These are phyloP conservation scores for Ophiostoma populinum DNA, from an alignment of 2,329 filamentous ascomycete species.

Conservation along the genomic window DNA sequence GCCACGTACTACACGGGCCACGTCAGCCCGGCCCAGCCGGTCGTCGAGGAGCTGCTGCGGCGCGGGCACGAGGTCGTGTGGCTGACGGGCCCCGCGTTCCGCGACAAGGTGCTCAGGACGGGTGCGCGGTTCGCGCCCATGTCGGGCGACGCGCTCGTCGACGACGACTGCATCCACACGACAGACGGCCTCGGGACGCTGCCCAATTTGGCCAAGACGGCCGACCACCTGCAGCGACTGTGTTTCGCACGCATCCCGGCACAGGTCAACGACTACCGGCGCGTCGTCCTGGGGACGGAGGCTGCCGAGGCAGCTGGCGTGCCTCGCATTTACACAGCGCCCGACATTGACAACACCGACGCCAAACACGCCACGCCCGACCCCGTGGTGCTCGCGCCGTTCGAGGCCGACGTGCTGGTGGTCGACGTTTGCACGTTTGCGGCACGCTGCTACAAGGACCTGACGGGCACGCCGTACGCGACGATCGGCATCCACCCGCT, in stretches of 20 bases:
- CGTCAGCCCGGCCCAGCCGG: conserved; percentile 22
- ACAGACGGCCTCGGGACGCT: conserved; percentile 1
- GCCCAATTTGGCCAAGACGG: conserved; percentile 6
- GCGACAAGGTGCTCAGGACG: conserved; percentile 17
- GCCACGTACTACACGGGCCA: conserved; percentile 23
- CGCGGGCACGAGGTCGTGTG: conserved; percentile 22
- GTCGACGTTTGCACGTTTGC: conserved; percentile 11
- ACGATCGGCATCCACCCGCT: conserved; percentile 23
- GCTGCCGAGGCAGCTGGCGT: not conserved
- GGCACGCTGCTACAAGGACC: conserved; percentile 9
- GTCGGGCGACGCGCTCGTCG: conserved; percentile 15
- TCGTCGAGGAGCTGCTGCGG: conserved; percentile 20
- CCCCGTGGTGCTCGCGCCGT: not conserved
- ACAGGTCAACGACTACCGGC: conserved; percentile 8
- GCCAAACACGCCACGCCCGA: not conserved
- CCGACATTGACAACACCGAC: not conserved
- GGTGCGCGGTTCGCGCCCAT: conserved; percentile 20
- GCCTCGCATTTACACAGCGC: not conserved
- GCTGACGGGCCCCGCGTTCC: conserved; percentile 20
- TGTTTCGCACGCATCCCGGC: conserved; percentile 9
- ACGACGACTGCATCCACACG: conserved; percentile 6
- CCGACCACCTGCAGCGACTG: conserved; percentile 7
- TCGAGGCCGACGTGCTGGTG: conserved; percentile 9
- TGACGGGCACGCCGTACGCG: conserved; percentile 17
- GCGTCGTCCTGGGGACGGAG: conserved; percentile 1